Base-by-base conservation (phyloP, 768 basidiomycete species). In the Collybia mongolica region DNA sequence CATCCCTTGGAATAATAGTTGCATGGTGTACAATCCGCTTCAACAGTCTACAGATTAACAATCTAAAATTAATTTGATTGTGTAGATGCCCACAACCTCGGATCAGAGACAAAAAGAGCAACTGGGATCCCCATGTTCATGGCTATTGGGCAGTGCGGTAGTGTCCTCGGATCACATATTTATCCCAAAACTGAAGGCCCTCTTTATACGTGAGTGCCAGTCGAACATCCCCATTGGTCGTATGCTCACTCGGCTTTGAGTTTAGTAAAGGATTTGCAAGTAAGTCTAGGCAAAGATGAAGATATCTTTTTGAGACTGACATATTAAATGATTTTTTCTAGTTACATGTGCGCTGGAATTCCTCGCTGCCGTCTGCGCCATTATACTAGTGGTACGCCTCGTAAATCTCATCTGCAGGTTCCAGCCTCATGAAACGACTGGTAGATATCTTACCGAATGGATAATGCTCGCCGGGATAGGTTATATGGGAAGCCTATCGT, bases 61-160 rank as follows among this genome's bases (percentile, higher is more conserved):
- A 28, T 15, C 42, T 54, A n/a, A n/a, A n/a, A 20, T 18, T 24
- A 14, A 18, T 28, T 43, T 2, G 4, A 42, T 12, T 49, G n/a
- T n/a, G n/a, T n/a, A n/a, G n/a, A n/a, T n/a, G n/a, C n/a, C 3
- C 86, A 89, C 58, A 90, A 89, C 57, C 74, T 88, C 6, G 88
- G 86, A 2, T 88, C 88, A 0, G 88, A 90, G 58, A 83, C 84
- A 0, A 89, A 90, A 65, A 82, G 80, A 48, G 88, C 88, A 0
- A 81, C 86, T 0, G 88, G 88, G 0, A 84, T 88, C 26, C 86
- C 86, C 7, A 76, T 87, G 67, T 88, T 89, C 61, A 88, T 88
- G 82, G 78, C 85, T 9, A 88, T 90, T 32, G 88, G 88, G 0
- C 88, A 90, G 60, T 82, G 86, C 44, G 88, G 87, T 11, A 86